These are phyloP conservation scores for Schwanniomyces sp. DNA, from an alignment of 805 yeast genomes.

Conservation along the genomic window DNA sequence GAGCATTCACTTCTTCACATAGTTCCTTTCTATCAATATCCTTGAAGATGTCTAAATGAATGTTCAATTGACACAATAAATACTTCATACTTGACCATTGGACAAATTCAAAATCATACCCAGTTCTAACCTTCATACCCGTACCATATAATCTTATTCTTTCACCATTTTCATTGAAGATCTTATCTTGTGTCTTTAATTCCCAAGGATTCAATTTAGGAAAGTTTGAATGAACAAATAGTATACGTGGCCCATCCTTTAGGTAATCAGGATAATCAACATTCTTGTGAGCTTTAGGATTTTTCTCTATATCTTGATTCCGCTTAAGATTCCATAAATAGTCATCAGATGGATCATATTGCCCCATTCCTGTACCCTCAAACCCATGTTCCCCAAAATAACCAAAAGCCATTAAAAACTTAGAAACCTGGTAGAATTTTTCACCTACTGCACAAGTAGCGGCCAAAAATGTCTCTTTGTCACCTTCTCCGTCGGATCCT, in stretches of 20 bases:
- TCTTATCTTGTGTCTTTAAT: slow-evolving; percentile 42
- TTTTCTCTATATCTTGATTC: slow-evolving; percentile 2
- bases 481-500: slow-evolving; percentile 71
- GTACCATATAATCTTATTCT: slow-evolving; percentile 61
- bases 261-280: background rate
- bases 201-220: slow-evolving; percentile 67
- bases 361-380: slow-evolving; percentile 78
- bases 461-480: slow-evolving; percentile 74
- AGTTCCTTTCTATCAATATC: slow-evolving; percentile 41
- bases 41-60: slow-evolving; percentile 45
- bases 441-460: slow-evolving; percentile 55
- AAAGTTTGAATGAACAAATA: slow-evolving; percentile 66
- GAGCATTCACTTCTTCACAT: slow-evolving; percentile 51
- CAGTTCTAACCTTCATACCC: slow-evolving; percentile 50
- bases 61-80: slow-evolving; percentile 51
- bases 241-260: slow-evolving; percentile 23
- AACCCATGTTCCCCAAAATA: slow-evolving; percentile 40
- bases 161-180: slow-evolving; percentile 41
- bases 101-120: slow-evolving; percentile 58
- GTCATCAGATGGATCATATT: slow-evolving; percentile 68
- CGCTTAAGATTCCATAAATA: slow-evolving; percentile 23
- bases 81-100: slow-evolving; percentile 60
- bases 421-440: slow-evolving; percentile 55
- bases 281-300: slow-evolving; percentile 4
- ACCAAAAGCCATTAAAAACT: slow-evolving; percentile 53